Conservation (phyloP, 352 stramenopile genomes). For the Pythium sukuiense region DNA sequence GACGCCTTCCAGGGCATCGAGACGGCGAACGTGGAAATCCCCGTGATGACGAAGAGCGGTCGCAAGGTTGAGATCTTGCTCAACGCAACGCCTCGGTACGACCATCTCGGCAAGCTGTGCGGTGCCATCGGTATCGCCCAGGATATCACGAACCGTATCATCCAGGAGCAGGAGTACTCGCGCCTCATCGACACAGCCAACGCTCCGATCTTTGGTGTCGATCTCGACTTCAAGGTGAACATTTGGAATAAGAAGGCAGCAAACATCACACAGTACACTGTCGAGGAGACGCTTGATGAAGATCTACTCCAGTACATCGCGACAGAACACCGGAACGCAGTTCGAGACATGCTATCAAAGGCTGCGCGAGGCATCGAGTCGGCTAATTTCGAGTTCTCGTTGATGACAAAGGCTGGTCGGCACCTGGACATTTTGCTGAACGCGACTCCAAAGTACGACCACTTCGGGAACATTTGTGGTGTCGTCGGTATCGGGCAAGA, state of each 20-base stretch:
- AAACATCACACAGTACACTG: neutral
- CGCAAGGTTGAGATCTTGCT: conserved; percentile 37
- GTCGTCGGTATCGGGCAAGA: conserved; percentile 73
- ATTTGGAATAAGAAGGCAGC: conserved; percentile 1
- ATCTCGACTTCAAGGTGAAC: neutral
- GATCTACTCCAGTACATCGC: neutral
- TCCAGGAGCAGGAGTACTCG: conserved; percentile 66
- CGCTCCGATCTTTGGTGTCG: conserved; percentile 9
- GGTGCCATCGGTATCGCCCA: conserved; percentile 60
- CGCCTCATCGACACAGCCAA: conserved; percentile 70
- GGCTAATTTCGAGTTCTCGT: conserved; percentile 1
- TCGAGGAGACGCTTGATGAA: neutral
- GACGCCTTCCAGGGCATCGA: conserved; percentile 54
- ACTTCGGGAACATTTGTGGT: conserved; percentile 57
- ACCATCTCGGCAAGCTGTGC: conserved; percentile 36
- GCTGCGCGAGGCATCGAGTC: neutral
- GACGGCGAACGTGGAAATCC: conserved; percentile 57
- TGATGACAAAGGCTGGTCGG: neutral
- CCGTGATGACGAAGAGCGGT: conserved; percentile 59
- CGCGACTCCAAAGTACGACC: conserved; percentile 4
- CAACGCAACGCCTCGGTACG: conserved; percentile 34
- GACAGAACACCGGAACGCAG: neutral
- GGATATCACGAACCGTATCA: conserved; percentile 62
- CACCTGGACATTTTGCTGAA: neutral
- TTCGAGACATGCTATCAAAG: neutral